Evolutionary conservation across 176 grass and related monocot species (phyloP), one percentile per base, ranked within the genome.

Genomic region (Musa schizocarpa): DNA sequence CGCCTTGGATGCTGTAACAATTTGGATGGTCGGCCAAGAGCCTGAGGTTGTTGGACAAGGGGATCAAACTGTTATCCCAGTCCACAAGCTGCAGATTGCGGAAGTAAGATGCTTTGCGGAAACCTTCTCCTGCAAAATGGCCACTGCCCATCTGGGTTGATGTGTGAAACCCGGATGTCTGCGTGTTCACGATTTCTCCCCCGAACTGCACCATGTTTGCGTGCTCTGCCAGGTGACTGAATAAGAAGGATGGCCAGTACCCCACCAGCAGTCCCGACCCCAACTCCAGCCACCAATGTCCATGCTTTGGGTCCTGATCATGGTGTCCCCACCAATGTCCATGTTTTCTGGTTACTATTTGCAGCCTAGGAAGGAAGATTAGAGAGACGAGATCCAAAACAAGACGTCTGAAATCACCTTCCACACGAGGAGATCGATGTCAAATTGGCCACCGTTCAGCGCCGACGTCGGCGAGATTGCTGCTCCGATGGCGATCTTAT

Each of bases 241-340:
- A 74, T 14, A 74, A 43, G 53, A 75, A 61, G 1, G 73, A 57
- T 16, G 73, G 73, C 73, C 73, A 75, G 24, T 75, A 75, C 2
- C 73, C 73, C 53, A 75, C 73, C 73, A 75, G 25, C 12, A 75
- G 2, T 7, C 73, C 52, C 53, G 73, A 61, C 16, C 73, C 73
- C 24, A 75, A 59, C 55, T 75, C 73, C 16, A 75, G 73, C 73
- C 73, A 75, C 73, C 73, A 75, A 14, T 75, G 73, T 53, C 73
- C 73, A 20, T 75, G 73, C 17, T 75, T 75, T 10, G 73, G 73
- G 26, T 75, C 73, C 73, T 75, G 27, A 11, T 57, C 13, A 52
- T 55, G 34, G 29, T 5, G 29, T 34, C 3, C 29, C 29, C 29
- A 34, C 29, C n/a, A n/a, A n/a, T n/a, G n/a, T n/a, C n/a, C n/a